These are phyloP conservation scores for Geotrichum fermentans DNA, from an alignment of 1,139 yeast genomes.

Conservation along the genomic window DNA sequence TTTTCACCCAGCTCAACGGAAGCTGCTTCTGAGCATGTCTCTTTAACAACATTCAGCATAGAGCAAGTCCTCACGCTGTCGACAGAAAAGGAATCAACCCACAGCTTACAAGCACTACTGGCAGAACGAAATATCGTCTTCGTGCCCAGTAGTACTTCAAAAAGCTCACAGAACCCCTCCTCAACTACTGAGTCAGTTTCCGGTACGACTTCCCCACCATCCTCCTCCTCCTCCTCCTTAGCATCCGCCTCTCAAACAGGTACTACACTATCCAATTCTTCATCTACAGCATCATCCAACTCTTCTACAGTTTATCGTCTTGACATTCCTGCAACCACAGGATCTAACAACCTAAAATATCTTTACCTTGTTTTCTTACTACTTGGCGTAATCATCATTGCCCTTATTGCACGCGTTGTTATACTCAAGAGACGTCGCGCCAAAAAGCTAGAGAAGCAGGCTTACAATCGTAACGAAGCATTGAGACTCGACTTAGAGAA, in stretches of 20 bases:
- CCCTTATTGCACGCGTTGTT: constrained; percentile 25
- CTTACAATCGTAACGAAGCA: constrained; percentile 28
- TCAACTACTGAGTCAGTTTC: background rate
- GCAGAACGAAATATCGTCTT: constrained; percentile 21
- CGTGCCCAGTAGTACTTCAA: constrained; percentile 18
- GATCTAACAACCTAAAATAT: constrained; percentile 25
- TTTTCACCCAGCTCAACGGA: background rate
- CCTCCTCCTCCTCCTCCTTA: constrained; percentile 1
- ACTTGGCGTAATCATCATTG: constrained; percentile 28
- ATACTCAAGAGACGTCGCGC: constrained; percentile 28
- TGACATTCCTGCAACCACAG: constrained; percentile 12
- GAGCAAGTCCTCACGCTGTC: background rate
- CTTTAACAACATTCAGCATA: background rate
- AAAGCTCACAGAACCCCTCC: background rate
- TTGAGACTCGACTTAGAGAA: constrained; percentile 29
- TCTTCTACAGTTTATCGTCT: constrained; percentile 12
- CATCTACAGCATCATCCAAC: constrained; percentile 16
- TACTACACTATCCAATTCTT: background rate
- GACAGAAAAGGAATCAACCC: background rate
- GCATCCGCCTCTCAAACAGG: constrained; percentile 10
- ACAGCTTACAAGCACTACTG: background rate
- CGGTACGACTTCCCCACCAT: background rate
- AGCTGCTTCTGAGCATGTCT: background rate
- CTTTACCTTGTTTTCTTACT: constrained; percentile 30
- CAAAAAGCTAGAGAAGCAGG: constrained; percentile 22